These are phyloP conservation scores for Pythium chondricola DNA, from an alignment of 352 stramenopile genomes.

Conservation along the genomic window DNA sequence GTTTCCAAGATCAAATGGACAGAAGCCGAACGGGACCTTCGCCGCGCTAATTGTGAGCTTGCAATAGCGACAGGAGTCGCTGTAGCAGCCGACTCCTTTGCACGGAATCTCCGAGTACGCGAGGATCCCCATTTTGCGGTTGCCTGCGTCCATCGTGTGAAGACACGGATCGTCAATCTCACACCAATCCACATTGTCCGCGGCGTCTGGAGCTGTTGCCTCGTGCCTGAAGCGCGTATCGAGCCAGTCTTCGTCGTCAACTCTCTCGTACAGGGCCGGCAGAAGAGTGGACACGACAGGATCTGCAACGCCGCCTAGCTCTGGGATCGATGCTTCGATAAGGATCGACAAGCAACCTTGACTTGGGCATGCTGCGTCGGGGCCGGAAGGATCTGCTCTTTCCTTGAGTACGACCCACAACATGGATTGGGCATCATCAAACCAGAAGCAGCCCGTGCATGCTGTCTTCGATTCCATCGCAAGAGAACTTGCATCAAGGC, in stretches of 20 bases:
- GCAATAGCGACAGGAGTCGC: conserved; percentile 27
- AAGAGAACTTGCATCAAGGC: conserved; percentile 7
- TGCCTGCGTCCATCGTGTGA: conserved; percentile 25
- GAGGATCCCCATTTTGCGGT: conserved; percentile 24
- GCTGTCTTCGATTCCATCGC: background rate
- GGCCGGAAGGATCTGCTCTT: background rate
- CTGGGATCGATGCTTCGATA: conserved; percentile 12
- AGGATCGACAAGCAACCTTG: conserved; percentile 22
- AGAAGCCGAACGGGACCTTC: conserved; percentile 20
- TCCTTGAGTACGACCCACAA: conserved; percentile 20
- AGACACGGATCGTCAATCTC: conserved; percentile 27
- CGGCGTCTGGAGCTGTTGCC: background rate
- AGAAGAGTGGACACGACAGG: background rate
- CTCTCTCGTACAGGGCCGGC: background rate
- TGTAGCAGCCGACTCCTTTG: conserved; percentile 27
- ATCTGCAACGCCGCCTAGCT: conserved; percentile 6
- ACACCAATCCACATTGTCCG: conserved; percentile 27
- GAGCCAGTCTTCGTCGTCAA: background rate
- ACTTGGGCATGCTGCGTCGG: conserved; percentile 12
- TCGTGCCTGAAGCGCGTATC: conserved; percentile 5
- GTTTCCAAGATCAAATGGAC: conserved; percentile 25
- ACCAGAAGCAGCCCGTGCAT: conserved; percentile 28
- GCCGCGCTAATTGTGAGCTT: conserved; percentile 26
- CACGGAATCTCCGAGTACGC: conserved; percentile 22
- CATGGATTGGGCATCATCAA: conserved; percentile 12